Evolutionary conservation across 1,139 yeast genomes (phyloP).

Genomic region (Pichia sp.): DNA sequence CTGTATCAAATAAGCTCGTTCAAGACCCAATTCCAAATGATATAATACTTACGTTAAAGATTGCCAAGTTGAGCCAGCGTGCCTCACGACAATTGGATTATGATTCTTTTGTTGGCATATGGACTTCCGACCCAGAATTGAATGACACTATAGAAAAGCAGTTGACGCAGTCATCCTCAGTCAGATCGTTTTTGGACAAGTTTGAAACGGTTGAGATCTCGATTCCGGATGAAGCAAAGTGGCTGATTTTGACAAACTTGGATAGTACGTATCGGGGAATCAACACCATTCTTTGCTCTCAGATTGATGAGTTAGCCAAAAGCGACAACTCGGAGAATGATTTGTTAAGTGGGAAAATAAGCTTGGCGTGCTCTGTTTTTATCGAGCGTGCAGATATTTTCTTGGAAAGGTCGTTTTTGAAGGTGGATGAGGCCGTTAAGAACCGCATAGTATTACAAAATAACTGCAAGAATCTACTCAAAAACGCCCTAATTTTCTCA

Average conservation of each 20-base stretch:
- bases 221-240: slow-evolving; percentile 28
- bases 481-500: slow-evolving; percentile 45
- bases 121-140: slow-evolving; percentile 18
- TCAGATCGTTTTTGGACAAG: slow-evolving; percentile 42
- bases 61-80: slow-evolving; percentile 31
- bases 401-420: slow-evolving; percentile 43
- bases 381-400: slow-evolving; percentile 53
- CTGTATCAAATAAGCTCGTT: slow-evolving; percentile 11
- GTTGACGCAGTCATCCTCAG: slow-evolving; percentile 42
- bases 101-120: slow-evolving; percentile 27
- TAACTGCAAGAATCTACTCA: slow-evolving; percentile 42
- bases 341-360: slow-evolving; percentile 30
- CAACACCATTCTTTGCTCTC: slow-evolving; percentile 33
- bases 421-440: slow-evolving; percentile 30
- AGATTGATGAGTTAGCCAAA: slow-evolving; percentile 25
- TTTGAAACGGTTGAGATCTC: slow-evolving; percentile 27
- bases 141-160: slow-evolving; percentile 28
- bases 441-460: slow-evolving; percentile 34
- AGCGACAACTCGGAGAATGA: slow-evolving; percentile 34
- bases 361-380: slow-evolving; percentile 41
- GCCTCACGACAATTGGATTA: slow-evolving; percentile 31
- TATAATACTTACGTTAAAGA: slow-evolving; percentile 29
- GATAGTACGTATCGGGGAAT: slow-evolving; percentile 38
- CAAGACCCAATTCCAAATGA: slow-evolving; percentile 22
- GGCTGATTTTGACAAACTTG: slow-evolving; percentile 42